Evolutionary conservation across 257 asterid genomes (phyloP), one percentile per base, ranked within the genome.

Genomic region (Coffea canephora): DNA sequence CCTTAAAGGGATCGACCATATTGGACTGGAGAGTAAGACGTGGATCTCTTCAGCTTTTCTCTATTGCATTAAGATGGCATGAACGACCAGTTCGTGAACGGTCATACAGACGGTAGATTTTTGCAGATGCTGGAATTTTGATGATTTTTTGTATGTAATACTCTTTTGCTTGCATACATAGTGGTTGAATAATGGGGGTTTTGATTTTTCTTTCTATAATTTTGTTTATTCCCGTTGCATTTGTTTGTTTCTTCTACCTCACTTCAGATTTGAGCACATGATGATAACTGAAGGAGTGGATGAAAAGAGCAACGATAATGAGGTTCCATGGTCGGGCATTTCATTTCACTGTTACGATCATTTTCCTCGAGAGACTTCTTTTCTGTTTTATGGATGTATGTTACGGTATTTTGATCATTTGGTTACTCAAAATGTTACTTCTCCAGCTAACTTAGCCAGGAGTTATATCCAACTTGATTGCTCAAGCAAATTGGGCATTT

Each of bases 61-160:
- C 21, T 73, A 6, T 73, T 73, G 27, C 2, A 34, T 31, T 49
- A 1, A 4, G 48, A 12, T 16, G 39, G 23, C 43, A 16, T 74
- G 78, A 74, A 74, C 34, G 48, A 74, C 78, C 41, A 55, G 78
- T 77, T 77, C 73, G 14, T 48, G 16, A 49, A n/a, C 45, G 31
- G 54, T 65, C 78, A 36, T 46, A 27, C 21, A 23, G 31, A 39
- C n/a, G 13, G 31, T 69, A 36, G 72, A 18, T 68, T 69, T 69
- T 48, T 39, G 45, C 25, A 15, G 23, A 39, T 57, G 34, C 34
- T 31, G 49, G 57, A 55, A 25, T 75, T 39, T 57, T 41, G 78
- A 75, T 75, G 18, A 62, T 62, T 55, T 55, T 55, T 55, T 74
- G 77, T 74, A 54, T 74, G 67, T 74, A 54, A 54, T 74, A 54